phyloP scores from a whole-genome alignment of 1,284 basidiomycete genomes.

The Pseudozyma thailandica region DNA sequence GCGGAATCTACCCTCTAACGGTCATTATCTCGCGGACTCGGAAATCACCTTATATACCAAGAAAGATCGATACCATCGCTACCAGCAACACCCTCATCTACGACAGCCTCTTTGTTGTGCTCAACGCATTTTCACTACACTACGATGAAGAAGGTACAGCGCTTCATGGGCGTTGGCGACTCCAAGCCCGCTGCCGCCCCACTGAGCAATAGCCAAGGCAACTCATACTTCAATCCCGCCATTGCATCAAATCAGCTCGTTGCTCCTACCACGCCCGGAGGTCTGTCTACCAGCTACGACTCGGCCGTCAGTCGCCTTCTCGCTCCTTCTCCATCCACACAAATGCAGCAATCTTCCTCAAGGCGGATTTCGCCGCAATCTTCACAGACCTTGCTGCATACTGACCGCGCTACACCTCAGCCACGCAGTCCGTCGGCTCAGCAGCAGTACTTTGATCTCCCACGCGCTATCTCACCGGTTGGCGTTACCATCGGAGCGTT shows the following conservation, averaged over 20 bases:
- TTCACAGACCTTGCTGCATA: slow-evolving; percentile 18
- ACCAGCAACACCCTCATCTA: neutral
- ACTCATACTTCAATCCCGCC: slow-evolving; percentile 10
- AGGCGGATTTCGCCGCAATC: slow-evolving; percentile 31
- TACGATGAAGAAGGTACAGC: slow-evolving; percentile 42
- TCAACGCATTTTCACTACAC: neutral
- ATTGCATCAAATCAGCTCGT: slow-evolving; percentile 2
- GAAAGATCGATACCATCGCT: neutral
- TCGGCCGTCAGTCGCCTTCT: slow-evolving; percentile 10
- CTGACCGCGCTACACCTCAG: slow-evolving; percentile 24
- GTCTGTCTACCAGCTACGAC: slow-evolving; percentile 9
- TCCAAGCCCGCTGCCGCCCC: slow-evolving; percentile 44
- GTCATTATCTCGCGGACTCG: neutral
- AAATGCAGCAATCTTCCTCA: slow-evolving; percentile 14
- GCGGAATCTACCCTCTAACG: neutral
- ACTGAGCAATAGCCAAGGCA: slow-evolving; percentile 29
- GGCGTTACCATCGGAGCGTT: slow-evolving; percentile 6
- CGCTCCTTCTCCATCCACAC: slow-evolving; percentile 16
- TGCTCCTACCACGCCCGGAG: slow-evolving; percentile 4
- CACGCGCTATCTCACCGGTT: slow-evolving; percentile 13
- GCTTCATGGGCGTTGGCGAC: slow-evolving; percentile 46
- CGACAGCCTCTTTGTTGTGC: neutral
- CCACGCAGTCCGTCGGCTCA: slow-evolving; percentile 29
- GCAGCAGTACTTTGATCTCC: slow-evolving; percentile 45
- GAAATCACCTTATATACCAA: neutral